These are phyloP conservation scores for Heteromeles arbutifolia DNA, from an alignment of 306 rosid genomes.

Conservation along the genomic window DNA sequence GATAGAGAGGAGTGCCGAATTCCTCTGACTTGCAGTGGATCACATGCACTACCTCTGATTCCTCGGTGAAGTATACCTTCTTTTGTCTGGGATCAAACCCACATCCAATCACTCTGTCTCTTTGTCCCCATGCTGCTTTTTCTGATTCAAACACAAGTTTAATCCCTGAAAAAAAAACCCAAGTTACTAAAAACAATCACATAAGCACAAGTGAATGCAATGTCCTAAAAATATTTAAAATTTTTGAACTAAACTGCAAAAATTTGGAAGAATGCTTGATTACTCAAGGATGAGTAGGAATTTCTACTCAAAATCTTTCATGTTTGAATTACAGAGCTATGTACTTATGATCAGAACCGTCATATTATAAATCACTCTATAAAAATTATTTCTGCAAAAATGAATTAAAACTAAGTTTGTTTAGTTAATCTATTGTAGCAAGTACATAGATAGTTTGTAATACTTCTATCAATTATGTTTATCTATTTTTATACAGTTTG, in stretches of 20 bases:
- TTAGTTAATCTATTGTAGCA: no score
- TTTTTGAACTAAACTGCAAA: not conserved
- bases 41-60: slow-evolving; percentile 67
- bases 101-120: slow-evolving; percentile 71
- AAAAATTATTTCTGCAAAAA: no score
- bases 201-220: not conserved
- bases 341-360: no score
- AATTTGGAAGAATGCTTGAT: no score
- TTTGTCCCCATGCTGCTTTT: slow-evolving; percentile 60
- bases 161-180: slow-evolving; percentile 44
- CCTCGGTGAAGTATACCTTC: slow-evolving; percentile 81
- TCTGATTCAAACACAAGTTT: slow-evolving; percentile 59
- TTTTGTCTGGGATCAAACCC: slow-evolving; percentile 80
- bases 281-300: no score
- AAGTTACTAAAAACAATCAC: not conserved
- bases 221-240: not conserved
- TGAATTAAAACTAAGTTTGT: no score
- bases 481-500: no score
- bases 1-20: slow-evolving; percentile 60
- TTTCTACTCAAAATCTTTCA: no score
- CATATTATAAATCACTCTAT: no score
- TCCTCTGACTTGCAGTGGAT: slow-evolving; percentile 68
- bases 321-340: no score
- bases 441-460: no score
- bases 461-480: accelerated